Evolutionary conservation across 345 rosid genomes (phyloP).

Genomic region (Rubroshorea leprosula): DNA sequence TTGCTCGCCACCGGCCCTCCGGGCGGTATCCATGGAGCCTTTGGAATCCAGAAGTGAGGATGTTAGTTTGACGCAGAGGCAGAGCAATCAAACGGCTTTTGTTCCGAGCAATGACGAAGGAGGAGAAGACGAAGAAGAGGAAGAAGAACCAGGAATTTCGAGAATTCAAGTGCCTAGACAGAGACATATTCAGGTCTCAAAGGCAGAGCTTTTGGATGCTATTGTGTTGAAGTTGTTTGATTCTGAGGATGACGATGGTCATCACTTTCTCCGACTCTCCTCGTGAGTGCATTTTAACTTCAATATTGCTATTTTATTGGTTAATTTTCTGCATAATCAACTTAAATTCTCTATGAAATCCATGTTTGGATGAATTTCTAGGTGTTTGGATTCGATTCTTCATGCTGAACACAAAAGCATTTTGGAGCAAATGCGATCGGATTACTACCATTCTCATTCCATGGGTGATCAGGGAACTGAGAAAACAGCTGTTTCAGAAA

Average conservation of each 20-base stretch:
- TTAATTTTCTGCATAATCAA: not conserved
- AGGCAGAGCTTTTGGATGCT: constrained; percentile 66
- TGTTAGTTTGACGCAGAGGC: not conserved
- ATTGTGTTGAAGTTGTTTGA: constrained; percentile 42
- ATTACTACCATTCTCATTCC: constrained; percentile 45
- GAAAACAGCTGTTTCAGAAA: constrained; percentile 13
- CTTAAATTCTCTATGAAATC: not conserved
- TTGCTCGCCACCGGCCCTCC: constrained; percentile 24
- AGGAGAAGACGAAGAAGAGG: constrained; percentile 28
- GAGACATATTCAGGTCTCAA: constrained; percentile 65
- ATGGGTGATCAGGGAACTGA: constrained; percentile 23
- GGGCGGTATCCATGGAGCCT: constrained; percentile 24
- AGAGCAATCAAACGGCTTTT: not conserved
- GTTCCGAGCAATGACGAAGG: constrained; percentile 13
- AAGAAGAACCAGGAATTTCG: constrained; percentile 44
- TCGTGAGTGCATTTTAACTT: constrained; percentile 40
- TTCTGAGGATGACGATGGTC: constrained; percentile 40
- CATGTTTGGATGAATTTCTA: constrained; percentile 19
- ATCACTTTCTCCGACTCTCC: constrained; percentile 56
- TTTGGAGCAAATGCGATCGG: constrained; percentile 72
- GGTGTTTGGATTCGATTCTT: constrained; percentile 80
- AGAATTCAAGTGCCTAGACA: constrained; percentile 70
- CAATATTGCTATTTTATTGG: not conserved
- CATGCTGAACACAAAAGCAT: constrained; percentile 81
- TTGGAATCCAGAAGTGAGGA: constrained; percentile 19